phyloP scores from a whole-genome alignment of 139 green algal species.

The Tetradesmus lagerheimii region DNA sequence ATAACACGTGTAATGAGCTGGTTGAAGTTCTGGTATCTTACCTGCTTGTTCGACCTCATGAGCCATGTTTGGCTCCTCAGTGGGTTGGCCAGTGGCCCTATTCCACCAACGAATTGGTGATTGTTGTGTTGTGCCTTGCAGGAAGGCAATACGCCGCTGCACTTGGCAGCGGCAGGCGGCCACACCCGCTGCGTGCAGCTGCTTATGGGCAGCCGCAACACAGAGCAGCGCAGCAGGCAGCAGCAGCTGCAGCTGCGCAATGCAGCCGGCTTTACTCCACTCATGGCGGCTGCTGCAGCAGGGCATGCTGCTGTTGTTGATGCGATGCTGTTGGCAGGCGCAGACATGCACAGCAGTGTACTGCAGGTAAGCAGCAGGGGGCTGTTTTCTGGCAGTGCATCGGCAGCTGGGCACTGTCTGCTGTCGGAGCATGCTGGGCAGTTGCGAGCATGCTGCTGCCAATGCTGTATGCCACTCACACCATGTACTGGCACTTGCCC shows the following conservation, averaged over 20 bases:
- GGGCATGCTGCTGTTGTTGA: not conserved
- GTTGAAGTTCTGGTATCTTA: too few species aligned
- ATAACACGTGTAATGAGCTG: too few species aligned
- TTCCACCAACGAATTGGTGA: too few species aligned
- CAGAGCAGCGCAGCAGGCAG: not conserved
- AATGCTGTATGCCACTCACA: too few species aligned
- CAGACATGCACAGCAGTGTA: not conserved
- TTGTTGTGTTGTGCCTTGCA: not conserved
- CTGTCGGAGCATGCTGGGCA: not conserved
- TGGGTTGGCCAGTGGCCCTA: too few species aligned
- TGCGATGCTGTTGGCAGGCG: not conserved
- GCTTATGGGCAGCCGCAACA: conserved; percentile 34
- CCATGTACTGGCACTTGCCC: too few species aligned
- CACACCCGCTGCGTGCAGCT: conserved; percentile 28
- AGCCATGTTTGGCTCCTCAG: too few species aligned
- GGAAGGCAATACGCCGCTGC: conserved; percentile 24
- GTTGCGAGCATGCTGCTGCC: not conserved
- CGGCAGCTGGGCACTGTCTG: not conserved
- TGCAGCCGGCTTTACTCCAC: not conserved
- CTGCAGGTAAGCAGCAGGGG: not conserved
- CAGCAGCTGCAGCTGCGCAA: not conserved
- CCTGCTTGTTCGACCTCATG: too few species aligned
- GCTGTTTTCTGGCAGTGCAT: not conserved
- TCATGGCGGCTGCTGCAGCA: conserved; percentile 7
- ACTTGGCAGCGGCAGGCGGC: conserved; percentile 24